These are phyloP conservation scores for Pseudophaeomoniella oleicola DNA, from an alignment of 2,329 filamentous ascomycete species.

Conservation along the genomic window DNA sequence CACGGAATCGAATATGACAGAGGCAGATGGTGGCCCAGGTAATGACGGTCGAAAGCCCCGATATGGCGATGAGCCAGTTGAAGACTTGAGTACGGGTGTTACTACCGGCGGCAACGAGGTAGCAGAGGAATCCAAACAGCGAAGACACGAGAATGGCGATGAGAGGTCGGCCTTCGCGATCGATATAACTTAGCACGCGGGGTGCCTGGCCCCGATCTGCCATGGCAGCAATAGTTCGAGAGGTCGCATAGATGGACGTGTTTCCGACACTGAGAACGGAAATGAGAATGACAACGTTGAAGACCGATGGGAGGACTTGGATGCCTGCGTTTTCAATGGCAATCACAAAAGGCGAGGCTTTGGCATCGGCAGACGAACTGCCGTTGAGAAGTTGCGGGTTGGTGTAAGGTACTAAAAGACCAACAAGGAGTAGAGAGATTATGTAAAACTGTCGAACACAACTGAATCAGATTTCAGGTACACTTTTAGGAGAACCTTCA, in stretches of 20 bases:
- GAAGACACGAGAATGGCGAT: slow-evolving; percentile 57
- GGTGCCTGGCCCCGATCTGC: slow-evolving; percentile 80
- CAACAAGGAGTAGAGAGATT: slow-evolving; percentile 64
- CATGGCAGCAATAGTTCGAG: slow-evolving; percentile 74
- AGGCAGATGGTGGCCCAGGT: slow-evolving; percentile 75
- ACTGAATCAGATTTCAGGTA: neutral
- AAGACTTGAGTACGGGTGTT: slow-evolving; percentile 40
- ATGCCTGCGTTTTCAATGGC: slow-evolving; percentile 79
- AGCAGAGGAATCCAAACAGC: slow-evolving; percentile 57
- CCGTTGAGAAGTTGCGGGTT: slow-evolving; percentile 48
- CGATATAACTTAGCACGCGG: slow-evolving; percentile 62
- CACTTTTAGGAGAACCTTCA: too few species aligned
- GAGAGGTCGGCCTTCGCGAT: slow-evolving; percentile 66
- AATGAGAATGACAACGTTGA: slow-evolving; percentile 91
- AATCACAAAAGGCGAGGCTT: slow-evolving; percentile 84
- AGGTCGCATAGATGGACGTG: slow-evolving; percentile 81
- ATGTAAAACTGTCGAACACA: slow-evolving; percentile 52
- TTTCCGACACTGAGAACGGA: slow-evolving; percentile 86
- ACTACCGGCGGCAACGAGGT: slow-evolving; percentile 48
- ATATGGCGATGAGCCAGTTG: slow-evolving; percentile 65
- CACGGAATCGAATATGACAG: slow-evolving; percentile 76
- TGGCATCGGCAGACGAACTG: slow-evolving; percentile 46
- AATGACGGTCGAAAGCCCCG: slow-evolving; percentile 59
- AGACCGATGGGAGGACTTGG: slow-evolving; percentile 64
- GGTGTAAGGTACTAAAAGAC: slow-evolving; percentile 64